Percentiles rank a stretch among this genome's conserved stretches.
phyloP scores from a whole-genome alignment of 306 rosid species.

The Medicago ruthenica region DNA sequence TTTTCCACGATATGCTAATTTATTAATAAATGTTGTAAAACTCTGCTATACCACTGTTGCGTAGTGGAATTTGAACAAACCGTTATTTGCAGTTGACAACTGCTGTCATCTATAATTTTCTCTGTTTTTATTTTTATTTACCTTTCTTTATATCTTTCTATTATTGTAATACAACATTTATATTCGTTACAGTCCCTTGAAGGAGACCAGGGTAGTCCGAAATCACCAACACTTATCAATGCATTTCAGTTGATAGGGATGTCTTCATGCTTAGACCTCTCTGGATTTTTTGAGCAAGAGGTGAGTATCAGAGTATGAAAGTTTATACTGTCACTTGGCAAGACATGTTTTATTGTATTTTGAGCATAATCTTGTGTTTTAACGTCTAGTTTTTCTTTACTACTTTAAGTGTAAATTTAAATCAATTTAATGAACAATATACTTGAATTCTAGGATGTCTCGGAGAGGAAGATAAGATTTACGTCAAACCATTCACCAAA shows the following conservation, averaged over 20 bases:
- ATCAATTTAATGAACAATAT: background rate
- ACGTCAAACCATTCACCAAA: constrained; percentile 79
- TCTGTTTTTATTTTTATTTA: background rate
- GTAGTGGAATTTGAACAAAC: background rate
- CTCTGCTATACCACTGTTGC: background rate
- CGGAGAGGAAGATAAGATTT: constrained; percentile 90
- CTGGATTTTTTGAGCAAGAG: constrained; percentile 96
- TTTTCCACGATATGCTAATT: too few relatives aligned
- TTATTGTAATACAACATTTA: constrained; percentile 16
- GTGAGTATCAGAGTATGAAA: constrained; percentile 39
- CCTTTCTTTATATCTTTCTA: background rate
- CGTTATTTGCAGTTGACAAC: background rate
- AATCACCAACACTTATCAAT: constrained; percentile 64
- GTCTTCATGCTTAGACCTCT: constrained; percentile 85
- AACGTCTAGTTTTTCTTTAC: background rate
- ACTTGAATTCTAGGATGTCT: constrained; percentile 63
- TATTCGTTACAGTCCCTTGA: constrained; percentile 57
- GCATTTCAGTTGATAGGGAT: constrained; percentile 94
- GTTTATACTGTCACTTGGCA: background rate
- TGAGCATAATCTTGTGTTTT: background rate
- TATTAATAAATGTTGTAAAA: background rate
- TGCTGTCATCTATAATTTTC: too few relatives aligned
- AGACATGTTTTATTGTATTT: background rate
- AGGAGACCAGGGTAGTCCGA: constrained; percentile 51
- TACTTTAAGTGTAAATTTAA: constrained; percentile 4